These are phyloP conservation scores for Favolaschia claudopus DNA, from an alignment of 768 basidiomycete species.

Conservation along the genomic window DNA sequence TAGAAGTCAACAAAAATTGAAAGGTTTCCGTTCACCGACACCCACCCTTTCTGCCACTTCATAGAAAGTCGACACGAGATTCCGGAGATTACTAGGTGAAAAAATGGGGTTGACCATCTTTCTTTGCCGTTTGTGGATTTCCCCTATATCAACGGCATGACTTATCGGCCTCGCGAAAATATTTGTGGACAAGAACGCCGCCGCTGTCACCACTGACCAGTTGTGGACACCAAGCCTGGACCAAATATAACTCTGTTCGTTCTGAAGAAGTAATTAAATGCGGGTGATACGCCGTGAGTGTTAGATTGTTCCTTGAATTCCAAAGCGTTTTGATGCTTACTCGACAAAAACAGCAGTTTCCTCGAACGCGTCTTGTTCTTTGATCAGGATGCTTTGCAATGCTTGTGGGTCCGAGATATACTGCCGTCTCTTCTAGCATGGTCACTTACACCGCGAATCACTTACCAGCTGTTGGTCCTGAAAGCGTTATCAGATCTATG, in stretches of 20 bases:
- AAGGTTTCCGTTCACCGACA: too few relatives aligned
- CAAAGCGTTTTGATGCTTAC: slow-evolving; percentile 43
- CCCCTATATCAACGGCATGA: slow-evolving; percentile 34
- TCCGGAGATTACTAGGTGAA: slow-evolving; percentile 51
- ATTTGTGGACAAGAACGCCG: too few relatives aligned
- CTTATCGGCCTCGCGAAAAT: background rate
- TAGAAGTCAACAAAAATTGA: too few relatives aligned
- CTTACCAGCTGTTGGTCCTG: slow-evolving; percentile 60
- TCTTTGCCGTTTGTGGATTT: slow-evolving; percentile 55
- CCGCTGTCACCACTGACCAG: too few relatives aligned
- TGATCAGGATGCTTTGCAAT: slow-evolving; percentile 53
- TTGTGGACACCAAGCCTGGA: slow-evolving; percentile 52
- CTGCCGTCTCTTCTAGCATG: too few relatives aligned
- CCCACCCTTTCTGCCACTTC: slow-evolving; percentile 53
- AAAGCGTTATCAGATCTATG: background rate
- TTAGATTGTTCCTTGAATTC: too few relatives aligned
- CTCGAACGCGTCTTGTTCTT: slow-evolving; percentile 58
- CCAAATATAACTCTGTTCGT: slow-evolving; percentile 56
- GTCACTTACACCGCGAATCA: too few relatives aligned
- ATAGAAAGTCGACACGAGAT: slow-evolving; percentile 53
- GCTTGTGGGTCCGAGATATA: slow-evolving; percentile 59
- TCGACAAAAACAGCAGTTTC: slow-evolving; percentile 52
- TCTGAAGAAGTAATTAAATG: too few relatives aligned
- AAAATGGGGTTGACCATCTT: slow-evolving; percentile 59
- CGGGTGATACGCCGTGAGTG: too few relatives aligned